phyloP scores from a whole-genome alignment of 352 stramenopile species.

The Phytophthora aleatoria region DNA sequence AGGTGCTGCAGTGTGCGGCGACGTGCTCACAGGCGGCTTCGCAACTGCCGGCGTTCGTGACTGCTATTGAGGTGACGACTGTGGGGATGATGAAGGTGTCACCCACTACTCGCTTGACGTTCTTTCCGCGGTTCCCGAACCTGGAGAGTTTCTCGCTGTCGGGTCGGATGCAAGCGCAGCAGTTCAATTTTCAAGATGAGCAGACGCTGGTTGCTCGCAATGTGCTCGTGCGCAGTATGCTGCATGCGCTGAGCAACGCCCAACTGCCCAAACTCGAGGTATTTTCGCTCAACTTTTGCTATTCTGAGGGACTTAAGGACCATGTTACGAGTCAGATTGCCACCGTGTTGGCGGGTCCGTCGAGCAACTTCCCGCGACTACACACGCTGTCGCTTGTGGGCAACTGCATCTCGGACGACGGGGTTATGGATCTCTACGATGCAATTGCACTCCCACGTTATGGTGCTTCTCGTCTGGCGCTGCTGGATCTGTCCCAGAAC shows the following conservation, averaged over 20 bases:
- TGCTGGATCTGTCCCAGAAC: slow-evolving; percentile 55
- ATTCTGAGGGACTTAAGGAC: slow-evolving; percentile 55
- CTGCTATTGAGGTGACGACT: slow-evolving; percentile 37
- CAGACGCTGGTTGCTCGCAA: slow-evolving; percentile 40
- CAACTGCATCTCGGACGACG: slow-evolving; percentile 66
- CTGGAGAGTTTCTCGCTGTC: slow-evolving; percentile 43
- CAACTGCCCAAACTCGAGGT: slow-evolving; percentile 34
- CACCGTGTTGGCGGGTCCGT: slow-evolving; percentile 30
- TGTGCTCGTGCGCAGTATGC: slow-evolving; percentile 41
- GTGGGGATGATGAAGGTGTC: slow-evolving; percentile 30
- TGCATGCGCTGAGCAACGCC: slow-evolving; percentile 32
- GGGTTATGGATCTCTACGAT: slow-evolving; percentile 42
- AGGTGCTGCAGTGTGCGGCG: slow-evolving; percentile 39
- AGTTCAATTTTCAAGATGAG: slow-evolving; percentile 57
- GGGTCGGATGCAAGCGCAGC: slow-evolving; percentile 36
- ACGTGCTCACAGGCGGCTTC: slow-evolving; percentile 38
- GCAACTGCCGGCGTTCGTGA: slow-evolving; percentile 46
- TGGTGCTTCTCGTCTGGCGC: slow-evolving; percentile 6
- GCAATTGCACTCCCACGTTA: slow-evolving; percentile 26
- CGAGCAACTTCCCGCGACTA: slow-evolving; percentile 38
- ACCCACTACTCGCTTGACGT: slow-evolving; percentile 13
- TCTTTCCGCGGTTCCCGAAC: slow-evolving; percentile 50
- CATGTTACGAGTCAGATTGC: slow-evolving; percentile 52
- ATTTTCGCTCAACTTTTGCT: slow-evolving; percentile 51
- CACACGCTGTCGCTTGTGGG: slow-evolving; percentile 44